Percentiles rank a stretch among this genome's conserved stretches.
phyloP scores from a whole-genome alignment of 495 filamentous ascomycete species.

The Chlorociboria aeruginascens region DNA sequence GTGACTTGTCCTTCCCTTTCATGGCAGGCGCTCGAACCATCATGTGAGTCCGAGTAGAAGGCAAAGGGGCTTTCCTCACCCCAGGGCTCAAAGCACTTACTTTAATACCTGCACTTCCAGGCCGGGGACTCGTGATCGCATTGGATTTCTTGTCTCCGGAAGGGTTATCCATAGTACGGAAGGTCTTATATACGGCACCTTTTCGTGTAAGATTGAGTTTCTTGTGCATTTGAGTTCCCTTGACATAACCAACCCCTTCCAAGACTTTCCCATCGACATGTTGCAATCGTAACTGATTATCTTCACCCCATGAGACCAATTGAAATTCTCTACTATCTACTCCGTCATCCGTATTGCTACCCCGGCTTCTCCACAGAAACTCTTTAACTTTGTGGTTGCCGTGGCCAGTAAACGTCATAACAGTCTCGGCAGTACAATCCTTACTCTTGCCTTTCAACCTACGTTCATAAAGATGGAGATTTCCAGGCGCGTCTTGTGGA shows the following conservation, averaged over 20 bases:
- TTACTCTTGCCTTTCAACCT: conserved; percentile 5
- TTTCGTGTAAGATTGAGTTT: conserved; percentile 66
- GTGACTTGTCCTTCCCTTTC: conserved; percentile 26
- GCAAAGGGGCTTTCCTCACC: conserved; percentile 29
- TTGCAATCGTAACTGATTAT: conserved; percentile 72
- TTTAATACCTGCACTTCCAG: conserved; percentile 21
- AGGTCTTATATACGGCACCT: conserved; percentile 78
- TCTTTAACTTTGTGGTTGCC: conserved; percentile 77
- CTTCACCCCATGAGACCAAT: conserved; percentile 84
- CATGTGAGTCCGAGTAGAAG: conserved; percentile 3
- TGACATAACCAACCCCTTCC: conserved; percentile 62
- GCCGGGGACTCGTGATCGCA: conserved; percentile 39
- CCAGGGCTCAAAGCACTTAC: conserved; percentile 28
- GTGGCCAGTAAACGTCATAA: conserved; percentile 59
- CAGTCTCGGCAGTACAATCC: conserved; percentile 9
- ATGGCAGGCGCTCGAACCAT: conserved; percentile 22
- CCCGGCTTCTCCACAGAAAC: conserved; percentile 82
- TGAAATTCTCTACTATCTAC: conserved; percentile 87
- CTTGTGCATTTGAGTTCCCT: conserved; percentile 50
- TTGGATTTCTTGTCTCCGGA: conserved; percentile 28
- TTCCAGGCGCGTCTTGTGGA: conserved; percentile 76
- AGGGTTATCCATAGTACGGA: conserved; percentile 44
- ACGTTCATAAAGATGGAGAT: conserved; percentile 72
- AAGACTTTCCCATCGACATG: conserved; percentile 53
- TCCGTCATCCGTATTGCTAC: conserved; percentile 50